Base-by-base conservation (phyloP, 2,329 filamentous ascomycete genomes). In the Botrytis aclada region DNA sequence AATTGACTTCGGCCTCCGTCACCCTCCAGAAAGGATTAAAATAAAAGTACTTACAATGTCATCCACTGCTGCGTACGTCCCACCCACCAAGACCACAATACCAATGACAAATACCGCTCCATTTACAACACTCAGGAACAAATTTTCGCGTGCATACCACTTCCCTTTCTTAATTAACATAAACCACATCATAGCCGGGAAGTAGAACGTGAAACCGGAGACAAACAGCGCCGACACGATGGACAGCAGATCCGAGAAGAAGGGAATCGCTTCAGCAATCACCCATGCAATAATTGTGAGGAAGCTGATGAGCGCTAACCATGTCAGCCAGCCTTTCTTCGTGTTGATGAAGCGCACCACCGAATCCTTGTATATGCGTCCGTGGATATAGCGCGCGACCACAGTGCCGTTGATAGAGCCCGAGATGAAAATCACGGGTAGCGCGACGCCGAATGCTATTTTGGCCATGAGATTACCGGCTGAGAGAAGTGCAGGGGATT, bases 191-290 rank as follows among this genome's bases (percentile, higher is more conserved):
- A 76, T 75, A 14, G 77, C 77, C 4, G 78, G 78, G 65, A 80
- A 75, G 70, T 78, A 78, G 45, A 78, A 79, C 1, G 77, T 78
- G 62, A 80, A 79, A 3, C 78, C 77, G 3, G 77, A 78, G 60
- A 77, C 76, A 74, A 80, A 79, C 41, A 80, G 66, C 16, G 77
- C 88, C 92, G 83, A 71, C 88, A 85, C 80, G 87, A 89, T 75
- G 7, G 72, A 72, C 10, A 93, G 83, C 14, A 93, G 82, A 64
- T 88, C 85, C 78, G 88, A 88, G 82, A 93, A 94, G 66, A 89
- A 87, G 0, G 92, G 92, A 12, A 93, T 90, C 0, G 89, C 88
- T 79, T 91, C 87, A 8, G 91, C 90, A 73, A 94, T 89, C 73
- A 93, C 81, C 85, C 89, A 92, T 3, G 89, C 88, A 7, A 91